Conservation (phyloP, 2,329 filamentous ascomycete species). For the Mycocentrospora acerina region DNA sequence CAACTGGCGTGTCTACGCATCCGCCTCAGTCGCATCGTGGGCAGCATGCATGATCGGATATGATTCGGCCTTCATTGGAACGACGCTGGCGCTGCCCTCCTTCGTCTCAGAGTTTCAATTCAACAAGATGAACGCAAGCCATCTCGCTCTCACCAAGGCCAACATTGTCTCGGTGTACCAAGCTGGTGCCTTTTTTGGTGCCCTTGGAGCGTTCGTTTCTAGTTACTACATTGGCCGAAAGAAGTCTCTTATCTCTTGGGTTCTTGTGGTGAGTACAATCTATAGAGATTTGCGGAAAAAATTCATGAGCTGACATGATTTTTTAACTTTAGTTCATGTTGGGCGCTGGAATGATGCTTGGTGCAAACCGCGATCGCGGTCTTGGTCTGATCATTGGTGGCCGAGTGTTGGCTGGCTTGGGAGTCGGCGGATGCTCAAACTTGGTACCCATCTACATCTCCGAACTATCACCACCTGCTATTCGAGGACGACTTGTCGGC, state of each 20-base stretch:
- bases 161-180: slow-evolving; percentile 84
- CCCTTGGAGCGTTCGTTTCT: slow-evolving; percentile 56
- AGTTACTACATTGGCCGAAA: slow-evolving; percentile 69
- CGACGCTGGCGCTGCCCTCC: slow-evolving; percentile 69
- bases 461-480: slow-evolving; percentile 59
- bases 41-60: slow-evolving; percentile 62
- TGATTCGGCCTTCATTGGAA: slow-evolving; percentile 76
- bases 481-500: slow-evolving; percentile 60
- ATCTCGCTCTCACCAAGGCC: slow-evolving; percentile 63
- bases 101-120: slow-evolving; percentile 71
- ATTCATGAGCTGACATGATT: not conserved
- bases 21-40: slow-evolving; percentile 57
- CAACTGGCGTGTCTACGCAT: slow-evolving; percentile 61
- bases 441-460: slow-evolving; percentile 63
- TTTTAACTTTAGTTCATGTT: slow-evolving; percentile 61
- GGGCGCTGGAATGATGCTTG: slow-evolving; percentile 71
- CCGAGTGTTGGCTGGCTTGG: slow-evolving; percentile 42
- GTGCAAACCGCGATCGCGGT: slow-evolving; percentile 40
- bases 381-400: slow-evolving; percentile 48
- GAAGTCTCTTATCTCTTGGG: slow-evolving; percentile 63
- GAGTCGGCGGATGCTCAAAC: slow-evolving; percentile 47
- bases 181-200: slow-evolving; percentile 80
- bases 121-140: slow-evolving; percentile 46
- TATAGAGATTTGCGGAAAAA: too few relatives aligned
- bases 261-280: slow-evolving; percentile 45